These are phyloP conservation scores for Sclerotinia glacialis DNA, from an alignment of 2,329 filamentous ascomycete species.

Conservation along the genomic window DNA sequence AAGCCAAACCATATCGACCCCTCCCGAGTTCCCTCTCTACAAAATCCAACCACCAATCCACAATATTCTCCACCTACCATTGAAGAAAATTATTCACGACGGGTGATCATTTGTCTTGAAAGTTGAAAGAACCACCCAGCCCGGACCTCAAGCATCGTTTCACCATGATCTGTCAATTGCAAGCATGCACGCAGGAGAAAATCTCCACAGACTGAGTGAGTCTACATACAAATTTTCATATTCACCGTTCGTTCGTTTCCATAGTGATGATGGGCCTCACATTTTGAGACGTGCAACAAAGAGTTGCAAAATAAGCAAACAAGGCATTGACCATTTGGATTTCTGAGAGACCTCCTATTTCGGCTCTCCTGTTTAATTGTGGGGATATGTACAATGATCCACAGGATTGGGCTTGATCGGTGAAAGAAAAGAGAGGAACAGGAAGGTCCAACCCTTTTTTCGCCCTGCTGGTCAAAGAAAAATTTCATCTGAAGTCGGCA, in stretches of 20 bases:
- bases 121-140: background rate
- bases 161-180: constrained; percentile 13
- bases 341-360: constrained; percentile 1
- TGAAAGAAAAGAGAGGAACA: background rate
- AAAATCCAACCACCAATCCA: background rate
- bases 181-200: background rate
- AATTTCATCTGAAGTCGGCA: background rate
- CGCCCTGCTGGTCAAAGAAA: constrained; percentile 3
- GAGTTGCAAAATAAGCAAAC: background rate
- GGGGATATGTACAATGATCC: constrained; percentile 1
- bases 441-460: background rate
- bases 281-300: background rate
- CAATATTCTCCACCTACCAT: background rate
- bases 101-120: background rate
- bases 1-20: background rate
- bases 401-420: background rate
- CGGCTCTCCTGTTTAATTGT: constrained; percentile 1
- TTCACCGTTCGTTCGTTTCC: constrained; percentile 9
- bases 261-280: background rate
- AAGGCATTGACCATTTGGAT: background rate
- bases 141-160: background rate
- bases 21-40: background rate
- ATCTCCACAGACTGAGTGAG: constrained; percentile 4
- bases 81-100: background rate
- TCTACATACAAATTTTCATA: background rate